Percentiles rank a stretch among this genome's conserved stretches.
Evolutionary conservation across 164 flowering plant genomes (phyloP).

Genomic region (Vitis cinerea): DNA sequence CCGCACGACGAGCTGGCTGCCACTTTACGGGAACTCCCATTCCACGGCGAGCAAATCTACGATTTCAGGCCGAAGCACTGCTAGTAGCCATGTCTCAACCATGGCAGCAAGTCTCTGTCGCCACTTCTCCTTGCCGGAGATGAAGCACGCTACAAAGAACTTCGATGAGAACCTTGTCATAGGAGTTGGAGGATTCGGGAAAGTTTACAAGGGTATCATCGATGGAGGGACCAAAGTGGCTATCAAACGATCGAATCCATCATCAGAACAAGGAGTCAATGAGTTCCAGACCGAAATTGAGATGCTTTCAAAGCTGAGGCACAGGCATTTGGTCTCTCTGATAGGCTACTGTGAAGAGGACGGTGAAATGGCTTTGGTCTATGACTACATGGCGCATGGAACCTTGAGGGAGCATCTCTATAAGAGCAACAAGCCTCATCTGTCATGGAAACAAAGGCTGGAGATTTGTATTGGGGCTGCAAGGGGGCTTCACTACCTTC

Average conservation of each 20-base stretch:
- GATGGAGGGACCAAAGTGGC: slow-evolving; percentile 50
- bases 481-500: slow-evolving; percentile 72
- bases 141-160: slow-evolving; percentile 43
- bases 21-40: slow-evolving; percentile 37
- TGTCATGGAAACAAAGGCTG: slow-evolving; percentile 64
- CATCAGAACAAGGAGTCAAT: slow-evolving; percentile 59
- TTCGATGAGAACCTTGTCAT: slow-evolving; percentile 54
- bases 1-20: slow-evolving; percentile 40
- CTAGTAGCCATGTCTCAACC: slow-evolving; percentile 30
- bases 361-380: slow-evolving; percentile 61
- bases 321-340: slow-evolving; percentile 65
- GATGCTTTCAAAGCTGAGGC: slow-evolving; percentile 69
- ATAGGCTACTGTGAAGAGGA: slow-evolving; percentile 69
- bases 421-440: slow-evolving; percentile 35
- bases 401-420: slow-evolving; percentile 67
- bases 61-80: slow-evolving; percentile 33
- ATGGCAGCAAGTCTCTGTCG: slow-evolving; percentile 41
- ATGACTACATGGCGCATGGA: slow-evolving; percentile 68
- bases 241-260: slow-evolving; percentile 50
- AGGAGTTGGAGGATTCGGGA: slow-evolving; percentile 72
- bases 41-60: slow-evolving; percentile 37
- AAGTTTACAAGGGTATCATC: slow-evolving; percentile 56
- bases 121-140: slow-evolving; percentile 51
- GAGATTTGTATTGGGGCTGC: slow-evolving; percentile 75
- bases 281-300: slow-evolving; percentile 59